Evolutionary conservation across 495 filamentous ascomycete genomes (phyloP), one percentile per base, ranked within the genome.

Genomic region (Extremus antarcticus): DNA sequence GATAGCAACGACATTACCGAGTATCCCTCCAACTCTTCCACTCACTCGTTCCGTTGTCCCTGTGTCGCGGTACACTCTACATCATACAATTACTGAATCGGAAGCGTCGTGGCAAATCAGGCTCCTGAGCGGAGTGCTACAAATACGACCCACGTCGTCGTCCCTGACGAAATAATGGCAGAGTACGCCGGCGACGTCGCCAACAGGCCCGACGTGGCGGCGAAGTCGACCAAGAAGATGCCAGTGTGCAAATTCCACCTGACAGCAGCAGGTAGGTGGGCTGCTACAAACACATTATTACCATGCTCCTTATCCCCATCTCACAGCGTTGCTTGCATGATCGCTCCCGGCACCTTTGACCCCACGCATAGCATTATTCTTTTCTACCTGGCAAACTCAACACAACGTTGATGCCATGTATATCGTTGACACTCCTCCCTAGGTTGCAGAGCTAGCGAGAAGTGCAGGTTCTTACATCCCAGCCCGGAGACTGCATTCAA

Each of bases 371-470:
- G 15, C 41, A 3, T 45, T n/a, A 7, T 45, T n/a, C 13, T 13
- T 13, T 35, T 35, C 29, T 35, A 45, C 7, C 7, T 7, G n/a
- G 4, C n/a, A n/a, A 7, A n/a, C 4, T 7, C 19, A n/a, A 17
- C 41, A 45, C 17, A 7, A 45, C 17, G 16, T 21, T 17, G 16
- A 45, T 39, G 35, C n/a, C n/a, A 39, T 39, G 35, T n/a, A 9
- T 39, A 9, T 39, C 35, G 9, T 39, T 39, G 9, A n/a, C n/a
- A 39, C 41, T 7, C 7, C 19, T n/a, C 4, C 19, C 8, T 45
- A 45, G 66, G 65, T 1, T 69, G 68, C 51, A 54, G 63, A 59
- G 64, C 68, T 35, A 66, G 66, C 43, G 60, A 61, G 41, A 47
- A 55, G n/a, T 68, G 68, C 50, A 66, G 60, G n/a, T 69, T 63